Base-by-base conservation (phyloP, 192 early-diverging fungal genomes). In the Coemansia sp. region DNA sequence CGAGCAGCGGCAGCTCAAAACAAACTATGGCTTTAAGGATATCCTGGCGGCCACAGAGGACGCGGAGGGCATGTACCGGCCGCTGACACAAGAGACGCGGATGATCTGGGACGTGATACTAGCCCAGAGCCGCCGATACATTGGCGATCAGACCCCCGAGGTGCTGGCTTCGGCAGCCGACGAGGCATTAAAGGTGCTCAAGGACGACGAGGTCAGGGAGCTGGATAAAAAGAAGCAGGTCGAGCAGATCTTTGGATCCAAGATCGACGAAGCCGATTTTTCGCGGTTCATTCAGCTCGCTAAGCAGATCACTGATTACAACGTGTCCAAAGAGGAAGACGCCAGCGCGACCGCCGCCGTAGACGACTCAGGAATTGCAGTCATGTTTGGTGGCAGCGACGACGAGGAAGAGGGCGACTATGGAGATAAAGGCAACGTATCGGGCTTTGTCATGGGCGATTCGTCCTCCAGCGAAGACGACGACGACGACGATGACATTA, bases 271-370 rank as follows among this genome's bases (percentile, higher is more conserved):
- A 18, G 87, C 94, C 14, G 72, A 85, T 34, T 97, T 99, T 64
- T 86, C 91, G 14, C 83, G 84, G 49, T 82, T 97, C 14, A 81
- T 98, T 13, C 91, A 93, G 55, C 80, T 99, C 25, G 91, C 91
- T 13, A 94, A 94, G 55, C 88, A 92, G 50, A 91, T 99, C 41
- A 96, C 94, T 4, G 97, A 99, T 57, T 99, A 89, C 40, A 39
- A 79, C 7, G 48, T 62, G 3, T 80, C 57, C n/a, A 79, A 80
- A 7, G 80, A 60, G 26, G 77, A 73, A 18, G 78, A 72, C 23
- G n/a, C n/a, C n/a, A n/a, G n/a, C n/a, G 67, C 52, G 7, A 78
- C 61, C 5, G 85, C 65, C 40, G 83, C 78, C 5, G 82, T 81
- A 25, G 95, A 94, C 35, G 92, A 96, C 55, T 65, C 86, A 9